Evolutionary conservation across 2,329 filamentous ascomycete genomes (phyloP).

Genomic region (Pseudogymnoascus sp.): DNA sequence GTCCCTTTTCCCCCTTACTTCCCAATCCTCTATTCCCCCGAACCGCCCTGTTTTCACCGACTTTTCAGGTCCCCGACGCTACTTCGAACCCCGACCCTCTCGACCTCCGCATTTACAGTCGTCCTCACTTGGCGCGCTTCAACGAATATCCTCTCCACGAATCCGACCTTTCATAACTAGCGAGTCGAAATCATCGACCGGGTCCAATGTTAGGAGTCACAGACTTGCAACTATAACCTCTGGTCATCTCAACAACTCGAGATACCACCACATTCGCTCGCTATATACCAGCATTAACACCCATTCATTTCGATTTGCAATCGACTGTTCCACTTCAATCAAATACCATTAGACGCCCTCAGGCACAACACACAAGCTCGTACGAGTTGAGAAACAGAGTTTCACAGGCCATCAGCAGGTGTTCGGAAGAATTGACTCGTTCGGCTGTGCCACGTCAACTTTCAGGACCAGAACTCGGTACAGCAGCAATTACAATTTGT

Average conservation of each 20-base stretch:
- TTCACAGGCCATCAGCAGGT: neutral
- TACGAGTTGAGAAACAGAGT: neutral
- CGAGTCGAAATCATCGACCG: neutral
- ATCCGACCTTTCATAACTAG: neutral
- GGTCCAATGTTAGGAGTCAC: neutral
- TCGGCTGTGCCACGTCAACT: slow-evolving; percentile 7
- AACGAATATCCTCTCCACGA: neutral
- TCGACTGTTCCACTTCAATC: neutral
- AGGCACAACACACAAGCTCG: slow-evolving; percentile 3
- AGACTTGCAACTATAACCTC: neutral
- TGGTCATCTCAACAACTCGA: neutral
- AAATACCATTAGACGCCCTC: slow-evolving; percentile 3
- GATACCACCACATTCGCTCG: slow-evolving; percentile 4
- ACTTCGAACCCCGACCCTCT: slow-evolving; percentile 6
- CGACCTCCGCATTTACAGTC: neutral
- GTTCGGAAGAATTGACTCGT: neutral
- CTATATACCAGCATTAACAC: neutral
- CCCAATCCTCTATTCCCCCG: neutral
- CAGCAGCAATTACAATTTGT: neutral
- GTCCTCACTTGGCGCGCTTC: neutral
- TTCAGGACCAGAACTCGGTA: slow-evolving; percentile 3
- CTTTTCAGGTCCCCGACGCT: slow-evolving; percentile 3
- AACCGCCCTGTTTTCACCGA: neutral
- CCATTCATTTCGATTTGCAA: slow-evolving; percentile 6
- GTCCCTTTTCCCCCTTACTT: neutral